Conservation (phyloP, 1,139 yeast species). For the Schwanniomyces etchellsii region DNA sequence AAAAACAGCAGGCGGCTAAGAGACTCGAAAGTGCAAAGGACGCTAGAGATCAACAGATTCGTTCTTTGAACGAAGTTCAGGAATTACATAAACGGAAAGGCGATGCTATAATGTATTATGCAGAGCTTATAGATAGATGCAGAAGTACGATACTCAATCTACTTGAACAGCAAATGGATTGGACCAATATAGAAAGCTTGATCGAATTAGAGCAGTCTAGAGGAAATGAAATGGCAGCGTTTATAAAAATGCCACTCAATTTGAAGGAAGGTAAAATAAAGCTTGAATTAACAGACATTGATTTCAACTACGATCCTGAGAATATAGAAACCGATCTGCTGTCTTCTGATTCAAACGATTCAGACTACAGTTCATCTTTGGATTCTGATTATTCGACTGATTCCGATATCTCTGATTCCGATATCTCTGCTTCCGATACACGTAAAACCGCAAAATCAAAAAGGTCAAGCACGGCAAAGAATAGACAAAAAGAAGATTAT, state of each 20-base stretch:
- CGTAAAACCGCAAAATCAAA: slow-evolving; percentile 6
- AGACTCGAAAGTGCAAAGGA: slow-evolving; percentile 68
- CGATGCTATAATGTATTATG: slow-evolving; percentile 62
- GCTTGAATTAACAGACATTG: slow-evolving; percentile 49
- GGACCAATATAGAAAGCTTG: slow-evolving; percentile 81
- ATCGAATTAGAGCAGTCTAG: slow-evolving; percentile 65
- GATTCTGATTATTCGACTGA: slow-evolving; percentile 32
- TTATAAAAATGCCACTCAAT: slow-evolving; percentile 65
- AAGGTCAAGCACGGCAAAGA: slow-evolving; percentile 8
- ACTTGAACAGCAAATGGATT: slow-evolving; percentile 85
- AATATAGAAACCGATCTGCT: slow-evolving; percentile 17
- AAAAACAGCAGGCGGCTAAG: slow-evolving; percentile 67
- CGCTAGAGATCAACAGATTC: slow-evolving; percentile 70
- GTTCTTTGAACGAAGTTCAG: slow-evolving; percentile 61
- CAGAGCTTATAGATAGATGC: slow-evolving; percentile 70
- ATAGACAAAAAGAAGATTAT: slow-evolving; percentile 11
- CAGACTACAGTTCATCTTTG: slow-evolving; percentile 17
- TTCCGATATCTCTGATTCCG: slow-evolving; percentile 14
- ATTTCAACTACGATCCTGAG: slow-evolving; percentile 6
- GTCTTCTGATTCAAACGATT: slow-evolving; percentile 18
- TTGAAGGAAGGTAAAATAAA: slow-evolving; percentile 65
- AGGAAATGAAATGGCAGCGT: slow-evolving; percentile 58
- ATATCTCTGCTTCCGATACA: slow-evolving; percentile 10
- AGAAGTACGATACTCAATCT: slow-evolving; percentile 60
- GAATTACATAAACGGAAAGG: slow-evolving; percentile 64